Percentiles rank a stretch among this genome's conserved stretches.
Evolutionary conservation across 768 basidiomycete genomes (phyloP).

Genomic region (Tricholoma furcatifolium): DNA sequence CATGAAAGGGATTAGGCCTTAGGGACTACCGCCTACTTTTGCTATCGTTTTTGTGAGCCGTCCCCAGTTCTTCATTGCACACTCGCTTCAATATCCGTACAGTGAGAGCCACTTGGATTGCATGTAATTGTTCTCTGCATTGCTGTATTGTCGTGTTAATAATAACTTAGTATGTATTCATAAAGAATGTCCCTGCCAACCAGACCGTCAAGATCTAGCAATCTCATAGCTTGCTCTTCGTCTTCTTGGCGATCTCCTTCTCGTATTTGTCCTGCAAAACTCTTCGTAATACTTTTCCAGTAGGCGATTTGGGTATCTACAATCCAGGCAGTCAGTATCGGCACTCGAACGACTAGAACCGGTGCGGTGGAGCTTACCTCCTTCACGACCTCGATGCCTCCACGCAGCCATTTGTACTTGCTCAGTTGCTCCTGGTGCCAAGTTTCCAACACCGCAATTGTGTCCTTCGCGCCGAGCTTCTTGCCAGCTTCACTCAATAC

Average conservation of each 20-base stretch:
- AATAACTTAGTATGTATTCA: not conserved
- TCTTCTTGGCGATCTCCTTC: constrained; percentile 23
- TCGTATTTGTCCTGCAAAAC: constrained; percentile 62
- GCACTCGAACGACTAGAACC: not conserved
- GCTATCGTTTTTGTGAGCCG: too few relatives aligned
- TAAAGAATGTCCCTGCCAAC: too few relatives aligned
- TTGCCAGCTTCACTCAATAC: constrained; percentile 60
- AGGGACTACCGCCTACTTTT: too few relatives aligned
- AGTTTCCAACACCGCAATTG: constrained; percentile 46
- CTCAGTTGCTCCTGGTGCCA: constrained; percentile 68
- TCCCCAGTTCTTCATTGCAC: not conserved
- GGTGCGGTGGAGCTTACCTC: constrained; percentile 40
- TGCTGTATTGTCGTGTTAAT: not conserved
- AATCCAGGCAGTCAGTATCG: not conserved
- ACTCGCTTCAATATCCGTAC: not conserved
- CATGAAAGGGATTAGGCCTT: too few relatives aligned
- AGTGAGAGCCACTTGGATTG: not conserved
- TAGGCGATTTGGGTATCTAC: constrained; percentile 73
- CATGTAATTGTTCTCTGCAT: not conserved
- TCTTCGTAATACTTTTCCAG: constrained; percentile 69
- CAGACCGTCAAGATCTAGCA: not conserved
- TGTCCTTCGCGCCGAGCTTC: constrained; percentile 39
- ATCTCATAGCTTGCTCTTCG: constrained; percentile 31
- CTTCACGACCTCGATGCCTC: constrained; percentile 65
- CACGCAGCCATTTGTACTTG: constrained; percentile 75